Evolutionary conservation across 192 early-diverging fungal genomes (phyloP).

Genomic region (Podila minutissima): DNA sequence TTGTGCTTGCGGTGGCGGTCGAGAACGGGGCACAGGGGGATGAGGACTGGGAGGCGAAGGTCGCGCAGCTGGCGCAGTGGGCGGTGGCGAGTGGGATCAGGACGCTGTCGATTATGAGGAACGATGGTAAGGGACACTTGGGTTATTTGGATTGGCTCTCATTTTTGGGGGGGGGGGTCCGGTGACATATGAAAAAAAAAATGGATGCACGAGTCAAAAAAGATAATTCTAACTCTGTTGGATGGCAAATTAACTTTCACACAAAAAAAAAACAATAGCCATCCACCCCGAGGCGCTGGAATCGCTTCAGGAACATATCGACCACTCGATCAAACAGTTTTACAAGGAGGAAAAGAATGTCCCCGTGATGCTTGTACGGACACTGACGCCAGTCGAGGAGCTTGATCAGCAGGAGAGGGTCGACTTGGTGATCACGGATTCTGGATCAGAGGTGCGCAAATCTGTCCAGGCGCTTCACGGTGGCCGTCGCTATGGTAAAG

Average conservation of each 20-base stretch:
- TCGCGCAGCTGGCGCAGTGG: conserved; percentile 35
- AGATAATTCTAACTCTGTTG: background rate
- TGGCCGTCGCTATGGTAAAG: conserved; percentile 11
- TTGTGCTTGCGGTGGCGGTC: conserved; percentile 12
- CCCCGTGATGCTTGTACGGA: conserved; percentile 23
- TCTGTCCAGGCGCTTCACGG: conserved; percentile 1
- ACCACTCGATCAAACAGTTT: conserved; percentile 12
- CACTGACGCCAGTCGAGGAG: conserved; percentile 16
- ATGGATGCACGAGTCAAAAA: background rate
- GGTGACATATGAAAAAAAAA: conserved; percentile 9
- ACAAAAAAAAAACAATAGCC: conserved; percentile 4
- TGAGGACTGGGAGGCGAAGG: conserved; percentile 30
- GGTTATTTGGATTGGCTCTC: background rate
- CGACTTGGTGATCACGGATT: background rate
- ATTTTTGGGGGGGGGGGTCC: background rate
- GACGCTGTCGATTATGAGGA: conserved; percentile 41
- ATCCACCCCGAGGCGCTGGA: conserved; percentile 9
- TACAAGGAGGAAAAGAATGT: conserved; percentile 31
- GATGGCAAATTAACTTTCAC: background rate
- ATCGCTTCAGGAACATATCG: conserved; percentile 25
- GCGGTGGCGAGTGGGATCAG: conserved; percentile 22
- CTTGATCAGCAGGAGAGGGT: background rate
- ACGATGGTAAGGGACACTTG: conserved; percentile 16
- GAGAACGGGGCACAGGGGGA: conserved; percentile 13
- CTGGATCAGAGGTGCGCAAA: background rate